These are phyloP conservation scores for Suillus lakei DNA, from an alignment of 768 basidiomycete species.

Conservation along the genomic window DNA sequence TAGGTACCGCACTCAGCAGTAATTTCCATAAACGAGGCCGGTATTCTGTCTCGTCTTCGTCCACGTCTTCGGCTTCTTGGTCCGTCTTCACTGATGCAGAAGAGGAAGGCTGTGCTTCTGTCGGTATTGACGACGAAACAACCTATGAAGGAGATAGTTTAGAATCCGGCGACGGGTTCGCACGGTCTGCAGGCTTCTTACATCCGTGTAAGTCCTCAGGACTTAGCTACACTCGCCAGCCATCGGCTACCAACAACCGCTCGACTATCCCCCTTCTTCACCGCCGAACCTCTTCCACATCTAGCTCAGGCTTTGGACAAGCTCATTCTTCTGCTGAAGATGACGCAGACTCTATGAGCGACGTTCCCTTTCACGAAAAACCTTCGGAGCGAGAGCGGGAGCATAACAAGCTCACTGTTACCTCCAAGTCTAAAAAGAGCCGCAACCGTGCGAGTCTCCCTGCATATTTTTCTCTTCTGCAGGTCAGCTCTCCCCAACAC, in stretches of 20 bases:
- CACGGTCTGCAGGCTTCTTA: slow-evolving; percentile 46
- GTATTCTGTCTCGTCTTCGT: slow-evolving; percentile 65
- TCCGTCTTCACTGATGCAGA: slow-evolving; percentile 70
- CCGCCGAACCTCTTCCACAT: slow-evolving; percentile 54
- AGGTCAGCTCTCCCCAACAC: slow-evolving; percentile 51
- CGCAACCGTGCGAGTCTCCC: slow-evolving; percentile 78
- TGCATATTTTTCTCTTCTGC: slow-evolving; percentile 75
- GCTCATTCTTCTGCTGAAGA: slow-evolving; percentile 51
- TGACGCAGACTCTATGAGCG: slow-evolving; percentile 42
- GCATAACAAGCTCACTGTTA: slow-evolving; percentile 33
- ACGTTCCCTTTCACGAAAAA: slow-evolving; percentile 34
- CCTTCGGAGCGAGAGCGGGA: slow-evolving; percentile 30
- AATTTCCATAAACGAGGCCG: slow-evolving; percentile 49
- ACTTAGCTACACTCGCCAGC: slow-evolving; percentile 69
- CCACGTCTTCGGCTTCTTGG: slow-evolving; percentile 68
- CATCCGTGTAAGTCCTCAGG: slow-evolving; percentile 45
- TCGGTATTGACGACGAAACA: slow-evolving; percentile 40
- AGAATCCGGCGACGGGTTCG: slow-evolving; percentile 46
- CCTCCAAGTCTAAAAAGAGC: slow-evolving; percentile 49
- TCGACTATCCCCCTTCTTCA: slow-evolving; percentile 63
- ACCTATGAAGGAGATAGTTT: slow-evolving; percentile 33
- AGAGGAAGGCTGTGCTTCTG: slow-evolving; percentile 43
- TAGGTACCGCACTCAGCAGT: slow-evolving; percentile 56
- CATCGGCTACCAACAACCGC: slow-evolving; percentile 72
- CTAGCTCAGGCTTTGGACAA: slow-evolving; percentile 37